Base-by-base conservation (phyloP, 2,329 filamentous ascomycete species). In the Monilinia fructicola region DNA sequence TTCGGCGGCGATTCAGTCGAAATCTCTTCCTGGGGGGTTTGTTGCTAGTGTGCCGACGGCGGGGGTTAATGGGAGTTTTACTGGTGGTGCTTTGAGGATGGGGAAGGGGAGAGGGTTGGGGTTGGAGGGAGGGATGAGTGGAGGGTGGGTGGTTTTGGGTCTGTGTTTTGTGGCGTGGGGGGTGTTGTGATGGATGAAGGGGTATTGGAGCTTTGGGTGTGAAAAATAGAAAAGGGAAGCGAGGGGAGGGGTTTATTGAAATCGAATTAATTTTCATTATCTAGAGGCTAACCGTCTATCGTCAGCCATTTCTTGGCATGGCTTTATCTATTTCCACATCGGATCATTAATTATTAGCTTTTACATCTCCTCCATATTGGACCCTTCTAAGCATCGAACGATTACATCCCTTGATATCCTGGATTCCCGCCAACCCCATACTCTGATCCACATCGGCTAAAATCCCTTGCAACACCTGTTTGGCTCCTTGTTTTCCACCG, bases 381-480 rank as follows among this genome's bases (percentile, higher is more conserved):
- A 73, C 69, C 44, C 60, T 72, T 42, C 71, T 53, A 58, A 74
- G 42, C 71, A 72, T 70, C 7, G 68, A 71, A 11, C 64, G 66
- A 54, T 73, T 71, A 54, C 72, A 73, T 5, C 67, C 73, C n/a
- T 68, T 61, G n/a, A 73, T 70, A 56, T 71, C 67, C 40, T 56
- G 16, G 46, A 85, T 82, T 0, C 85, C 85, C 3, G 81, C 77
- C 56, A 87, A 75, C 1, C 82, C 82, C 81, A 88, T 83, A 11
- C 79, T 83, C 65, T 84, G 80, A 73, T 87, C 85, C 21, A 81
- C 76, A 73, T 84, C 87, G 35, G 77, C 82, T 60, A 85, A 73
- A 23, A 86, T 71, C 1, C 83, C 80, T 61, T 79, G 79, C 65
- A 85, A 71, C 2, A 83, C 81, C 61, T 83, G 77, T 68, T 80